Conservation (phyloP, 768 basidiomycete species). For the Tylopilus intermedius region DNA sequence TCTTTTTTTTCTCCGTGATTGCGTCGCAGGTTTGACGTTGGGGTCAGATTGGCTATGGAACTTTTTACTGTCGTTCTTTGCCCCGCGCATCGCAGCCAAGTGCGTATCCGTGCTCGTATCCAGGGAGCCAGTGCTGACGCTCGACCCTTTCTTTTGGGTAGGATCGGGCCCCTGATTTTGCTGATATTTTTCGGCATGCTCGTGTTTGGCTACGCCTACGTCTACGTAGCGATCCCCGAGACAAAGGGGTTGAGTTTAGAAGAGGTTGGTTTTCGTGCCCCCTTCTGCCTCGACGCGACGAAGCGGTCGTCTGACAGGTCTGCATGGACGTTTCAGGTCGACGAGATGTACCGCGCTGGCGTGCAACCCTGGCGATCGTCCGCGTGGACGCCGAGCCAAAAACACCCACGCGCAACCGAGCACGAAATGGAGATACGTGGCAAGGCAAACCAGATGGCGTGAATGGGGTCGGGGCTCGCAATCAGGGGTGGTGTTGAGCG, state of each 20-base stretch:
- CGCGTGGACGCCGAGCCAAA: constrained; percentile 47
- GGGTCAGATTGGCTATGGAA: constrained; percentile 61
- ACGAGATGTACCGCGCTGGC: constrained; percentile 64
- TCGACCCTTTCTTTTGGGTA: constrained; percentile 8
- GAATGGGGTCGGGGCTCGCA: background rate
- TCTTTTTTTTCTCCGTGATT: too few relatives aligned
- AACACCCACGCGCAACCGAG: constrained; percentile 20
- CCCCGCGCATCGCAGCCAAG: constrained; percentile 59
- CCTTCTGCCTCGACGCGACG: too few relatives aligned
- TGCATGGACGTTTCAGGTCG: constrained; percentile 39
- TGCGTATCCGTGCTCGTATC: constrained; percentile 17
- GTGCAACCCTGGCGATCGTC: constrained; percentile 62
- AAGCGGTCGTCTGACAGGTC: background rate
- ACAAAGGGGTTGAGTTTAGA: constrained; percentile 73
- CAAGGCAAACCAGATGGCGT: background rate
- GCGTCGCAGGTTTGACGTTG: background rate
- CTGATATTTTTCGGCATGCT: constrained; percentile 77
- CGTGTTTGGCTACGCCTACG: constrained; percentile 64
- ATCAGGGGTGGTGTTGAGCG: too few relatives aligned
- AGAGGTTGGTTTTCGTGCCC: constrained; percentile 35
- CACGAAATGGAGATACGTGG: background rate
- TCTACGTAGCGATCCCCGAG: constrained; percentile 78
- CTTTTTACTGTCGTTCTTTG: constrained; percentile 68
- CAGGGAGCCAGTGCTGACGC: background rate
- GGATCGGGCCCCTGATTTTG: constrained; percentile 71